Evolutionary conservation across 768 basidiomycete species (phyloP).

Genomic region (Botryobasidium botryosum): DNA sequence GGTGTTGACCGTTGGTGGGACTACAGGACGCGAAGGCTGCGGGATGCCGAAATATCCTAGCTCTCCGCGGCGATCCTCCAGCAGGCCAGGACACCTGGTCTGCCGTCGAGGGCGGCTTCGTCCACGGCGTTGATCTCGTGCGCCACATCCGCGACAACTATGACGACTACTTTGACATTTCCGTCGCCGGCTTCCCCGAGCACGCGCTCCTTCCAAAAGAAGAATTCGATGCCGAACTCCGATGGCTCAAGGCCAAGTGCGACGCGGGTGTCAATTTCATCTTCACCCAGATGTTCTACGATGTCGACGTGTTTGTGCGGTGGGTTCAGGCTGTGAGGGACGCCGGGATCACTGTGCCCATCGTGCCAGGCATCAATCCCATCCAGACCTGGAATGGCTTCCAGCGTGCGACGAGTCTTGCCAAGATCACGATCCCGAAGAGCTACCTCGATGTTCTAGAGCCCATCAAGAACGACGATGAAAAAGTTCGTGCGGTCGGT

Average conservation of each 20-base stretch:
- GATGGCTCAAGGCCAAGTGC: conserved; percentile 77
- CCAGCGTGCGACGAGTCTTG: conserved; percentile 59
- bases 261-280: conserved; percentile 85
- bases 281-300: conserved; percentile 99
- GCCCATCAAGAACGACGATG: conserved; percentile 82
- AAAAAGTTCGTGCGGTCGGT: conserved; percentile 80
- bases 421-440: conserved; percentile 66
- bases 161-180: conserved; percentile 89
- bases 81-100: conserved; percentile 82
- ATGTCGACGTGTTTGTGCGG: conserved; percentile 72
- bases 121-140: conserved; percentile 84
- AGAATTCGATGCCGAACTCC: conserved; percentile 61
- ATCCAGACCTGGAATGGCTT: conserved; percentile 84
- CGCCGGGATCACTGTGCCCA: conserved; percentile 24
- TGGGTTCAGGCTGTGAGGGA: conserved; percentile 52
- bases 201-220: conserved; percentile 53
- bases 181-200: conserved; percentile 87
- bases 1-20: neutral
- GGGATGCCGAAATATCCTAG: conserved; percentile 86
- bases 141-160: conserved; percentile 67
- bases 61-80: conserved; percentile 85
- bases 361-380: conserved; percentile 27
- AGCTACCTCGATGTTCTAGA: conserved; percentile 57
- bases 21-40: conserved; percentile 69
- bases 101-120: conserved; percentile 78